phyloP scores from a whole-genome alignment of 2,329 filamentous ascomycete species.

The Ascochyta fabae region DNA sequence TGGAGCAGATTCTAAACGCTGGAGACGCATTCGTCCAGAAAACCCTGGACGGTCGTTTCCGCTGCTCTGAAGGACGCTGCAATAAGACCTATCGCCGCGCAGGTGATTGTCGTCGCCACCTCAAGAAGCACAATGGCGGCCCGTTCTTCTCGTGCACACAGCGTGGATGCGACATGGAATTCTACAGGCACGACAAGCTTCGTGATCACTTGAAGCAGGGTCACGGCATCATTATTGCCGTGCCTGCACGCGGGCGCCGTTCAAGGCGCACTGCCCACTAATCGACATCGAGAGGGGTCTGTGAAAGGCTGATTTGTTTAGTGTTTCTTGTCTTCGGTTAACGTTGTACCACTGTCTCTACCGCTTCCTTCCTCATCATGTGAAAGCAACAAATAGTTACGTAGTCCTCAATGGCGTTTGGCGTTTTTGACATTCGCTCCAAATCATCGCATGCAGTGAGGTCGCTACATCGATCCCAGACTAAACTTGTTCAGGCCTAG shows the following conservation, averaged over 20 bases:
- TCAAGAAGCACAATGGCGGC: slow-evolving; percentile 16
- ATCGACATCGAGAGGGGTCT: background rate
- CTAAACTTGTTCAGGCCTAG: background rate
- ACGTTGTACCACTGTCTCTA: too few species aligned
- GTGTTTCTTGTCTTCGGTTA: background rate
- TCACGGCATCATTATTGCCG: background rate
- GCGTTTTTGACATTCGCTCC: background rate
- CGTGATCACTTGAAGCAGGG: slow-evolving; percentile 18
- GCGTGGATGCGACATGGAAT: slow-evolving; percentile 18
- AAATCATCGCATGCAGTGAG: background rate
- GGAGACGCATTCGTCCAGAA: too few species aligned
- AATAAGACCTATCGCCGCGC: background rate
- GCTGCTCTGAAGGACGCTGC: too few species aligned
- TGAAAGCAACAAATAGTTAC: background rate
- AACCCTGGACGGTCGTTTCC: too few species aligned
- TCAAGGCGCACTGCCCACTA: background rate
- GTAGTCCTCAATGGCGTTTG: background rate
- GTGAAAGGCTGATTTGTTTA: background rate
- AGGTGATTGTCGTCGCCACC: slow-evolving; percentile 28
- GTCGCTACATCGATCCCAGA: background rate
- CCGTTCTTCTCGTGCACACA: slow-evolving; percentile 9
- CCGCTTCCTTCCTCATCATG: too few species aligned
- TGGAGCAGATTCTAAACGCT: background rate
- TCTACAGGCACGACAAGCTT: slow-evolving; percentile 27
- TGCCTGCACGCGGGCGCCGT: background rate